Evolutionary conservation across 441 rosid species (phyloP), one percentile per base, ranked within the genome.

Genomic region (Populus hybrid): DNA sequence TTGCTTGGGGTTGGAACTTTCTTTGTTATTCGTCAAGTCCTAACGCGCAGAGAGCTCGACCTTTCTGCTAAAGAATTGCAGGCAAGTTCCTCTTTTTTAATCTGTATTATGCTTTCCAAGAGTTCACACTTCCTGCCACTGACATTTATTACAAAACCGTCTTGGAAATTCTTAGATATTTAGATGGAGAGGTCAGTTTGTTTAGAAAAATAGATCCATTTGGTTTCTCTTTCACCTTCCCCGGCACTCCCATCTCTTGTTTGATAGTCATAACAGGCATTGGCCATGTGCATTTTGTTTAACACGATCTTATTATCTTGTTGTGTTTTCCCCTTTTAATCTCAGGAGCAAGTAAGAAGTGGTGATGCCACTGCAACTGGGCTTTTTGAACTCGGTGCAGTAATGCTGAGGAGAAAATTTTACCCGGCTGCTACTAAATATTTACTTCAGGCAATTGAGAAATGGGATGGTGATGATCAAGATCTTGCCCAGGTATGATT

Each of bases 401-500:
- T 93, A 76, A 95, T 95, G 99, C 84, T 93, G 72, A 84, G 98
- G 86, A 85, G 99, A 80, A 93, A 93, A 80, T 86, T 91, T 84
- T 93, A 95, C 84, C 97, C 98, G 0, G 98, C 97, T 74, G 99
- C 99, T 53, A 88, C 84, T 76, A 95, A 90, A 82, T 92, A 81
- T 82, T 89, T 95, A 90, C 89, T 83, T 75, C 94, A 92, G 87
- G 98, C 99, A 28, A 90, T 95, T 75, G 90, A 90, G 70, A 95
- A 93, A 86, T 95, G 99, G 99, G 98, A 93, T 76, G 97, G 99
- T 74, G 98, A 95, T 35, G 97, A 90, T 84, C 99, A 95, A 86
- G 98, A 95, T 87, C 94, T 95, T 80, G 97, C 99, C 7, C 99
- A 95, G 98, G 98, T 95, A 79, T 57, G 66, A 7, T 71, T 53